These are phyloP conservation scores for Kazachstania sp. DNA, from an alignment of 1,139 yeast species.

Conservation along the genomic window DNA sequence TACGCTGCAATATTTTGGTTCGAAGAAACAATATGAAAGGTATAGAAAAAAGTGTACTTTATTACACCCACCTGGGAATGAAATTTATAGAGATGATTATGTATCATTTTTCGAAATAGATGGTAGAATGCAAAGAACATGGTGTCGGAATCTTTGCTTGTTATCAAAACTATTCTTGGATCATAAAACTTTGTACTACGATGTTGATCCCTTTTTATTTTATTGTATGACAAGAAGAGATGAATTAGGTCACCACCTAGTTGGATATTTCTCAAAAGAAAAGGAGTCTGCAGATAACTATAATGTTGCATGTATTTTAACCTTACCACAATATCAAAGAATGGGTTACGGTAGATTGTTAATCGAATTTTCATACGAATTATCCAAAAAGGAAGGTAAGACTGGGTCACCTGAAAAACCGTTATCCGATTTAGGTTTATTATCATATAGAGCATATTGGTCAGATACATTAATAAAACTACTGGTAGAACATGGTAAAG, in stretches of 20 bases:
- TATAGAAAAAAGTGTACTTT: slow-evolving; percentile 78
- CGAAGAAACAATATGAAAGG: slow-evolving; percentile 83
- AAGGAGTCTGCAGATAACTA: slow-evolving; percentile 94
- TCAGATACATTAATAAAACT: slow-evolving; percentile 76
- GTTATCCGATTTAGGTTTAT: slow-evolving; percentile 38
- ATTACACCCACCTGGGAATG: slow-evolving; percentile 97
- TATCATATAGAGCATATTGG: slow-evolving; percentile 95
- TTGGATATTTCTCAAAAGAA: slow-evolving; percentile 94
- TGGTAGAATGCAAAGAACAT: slow-evolving; percentile 88
- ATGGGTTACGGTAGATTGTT: slow-evolving; percentile 87
- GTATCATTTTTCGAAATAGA: slow-evolving; percentile 91
- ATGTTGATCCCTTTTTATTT: slow-evolving; percentile 92
- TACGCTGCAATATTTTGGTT: slow-evolving; percentile 80
- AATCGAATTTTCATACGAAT: slow-evolving; percentile 87
- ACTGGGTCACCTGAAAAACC: slow-evolving; percentile 90
- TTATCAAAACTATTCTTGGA: slow-evolving; percentile 82
- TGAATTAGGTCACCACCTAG: slow-evolving; percentile 85
- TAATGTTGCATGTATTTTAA: slow-evolving; percentile 92
- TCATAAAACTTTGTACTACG: slow-evolving; percentile 91
- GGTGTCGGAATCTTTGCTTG: slow-evolving; percentile 93
- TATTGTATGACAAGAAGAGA: slow-evolving; percentile 91
- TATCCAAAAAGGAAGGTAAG: slow-evolving; percentile 79
- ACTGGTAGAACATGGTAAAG: slow-evolving; percentile 57
- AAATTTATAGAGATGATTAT: slow-evolving; percentile 81
- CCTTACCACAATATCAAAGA: slow-evolving; percentile 92